Evolutionary conservation across 495 filamentous ascomycete species (phyloP).

Genomic region (Penicillium malachiteum): DNA sequence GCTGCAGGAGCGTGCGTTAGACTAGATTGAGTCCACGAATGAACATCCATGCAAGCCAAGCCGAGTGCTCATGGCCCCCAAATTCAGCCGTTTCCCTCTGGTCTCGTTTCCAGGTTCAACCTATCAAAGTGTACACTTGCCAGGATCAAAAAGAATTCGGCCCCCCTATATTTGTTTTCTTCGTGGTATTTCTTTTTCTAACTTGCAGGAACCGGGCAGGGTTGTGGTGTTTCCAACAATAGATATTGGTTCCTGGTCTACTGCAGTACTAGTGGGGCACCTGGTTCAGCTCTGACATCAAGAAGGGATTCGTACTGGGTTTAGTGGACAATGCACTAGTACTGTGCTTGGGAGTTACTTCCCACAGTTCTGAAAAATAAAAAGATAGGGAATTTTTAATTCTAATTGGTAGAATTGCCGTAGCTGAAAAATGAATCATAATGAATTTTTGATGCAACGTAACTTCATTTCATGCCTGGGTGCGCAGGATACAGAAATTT

Average conservation of each 20-base stretch:
- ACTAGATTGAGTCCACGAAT: constrained; percentile 13
- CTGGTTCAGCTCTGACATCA: constrained; percentile 20
- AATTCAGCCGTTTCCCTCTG: constrained; percentile 11
- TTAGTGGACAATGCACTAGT: not conserved
- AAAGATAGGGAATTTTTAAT: not conserved
- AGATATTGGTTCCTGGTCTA: not conserved
- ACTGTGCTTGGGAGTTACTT: not conserved
- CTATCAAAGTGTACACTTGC: not conserved
- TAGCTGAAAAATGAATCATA: not conserved
- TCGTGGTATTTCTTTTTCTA: not conserved
- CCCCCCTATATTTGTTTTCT: not conserved
- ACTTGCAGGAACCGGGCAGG: constrained; percentile 9
- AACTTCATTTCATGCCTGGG: not conserved
- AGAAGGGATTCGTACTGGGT: not conserved
- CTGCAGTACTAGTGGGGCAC: constrained; percentile 10
- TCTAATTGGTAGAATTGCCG: not conserved
- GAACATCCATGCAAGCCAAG: constrained; percentile 4
- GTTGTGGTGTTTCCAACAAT: constrained; percentile 16
- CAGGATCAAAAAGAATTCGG: not conserved
- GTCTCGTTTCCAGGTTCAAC: not conserved
- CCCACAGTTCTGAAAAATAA: not conserved
- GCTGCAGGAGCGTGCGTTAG: constrained; percentile 27
- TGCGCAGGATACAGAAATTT: not conserved
- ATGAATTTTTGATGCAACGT: not conserved
- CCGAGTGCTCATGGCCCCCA: constrained; percentile 20